Conservation (phyloP, 805 yeast genomes). For the Yarrowia yakushimensis region DNA sequence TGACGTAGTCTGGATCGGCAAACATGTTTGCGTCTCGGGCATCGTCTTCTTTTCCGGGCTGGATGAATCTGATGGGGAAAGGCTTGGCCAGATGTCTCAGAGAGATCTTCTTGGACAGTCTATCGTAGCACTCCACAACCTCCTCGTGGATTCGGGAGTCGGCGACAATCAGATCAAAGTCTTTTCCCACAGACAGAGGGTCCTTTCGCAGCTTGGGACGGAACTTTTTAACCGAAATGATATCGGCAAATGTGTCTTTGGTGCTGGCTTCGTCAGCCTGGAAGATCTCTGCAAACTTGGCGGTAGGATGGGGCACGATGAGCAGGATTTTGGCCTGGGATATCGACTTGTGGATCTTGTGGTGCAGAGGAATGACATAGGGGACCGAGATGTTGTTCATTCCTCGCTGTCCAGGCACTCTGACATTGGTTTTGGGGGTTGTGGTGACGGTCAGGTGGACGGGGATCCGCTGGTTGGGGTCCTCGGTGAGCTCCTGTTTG, state of each 20-base stretch:
- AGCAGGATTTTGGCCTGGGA: constrained; percentile 36
- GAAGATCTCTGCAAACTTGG: constrained; percentile 50
- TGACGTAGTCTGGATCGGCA: constrained; percentile 61
- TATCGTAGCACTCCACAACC: constrained; percentile 13
- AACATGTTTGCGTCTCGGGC: constrained; percentile 36
- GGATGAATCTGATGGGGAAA: constrained; percentile 12
- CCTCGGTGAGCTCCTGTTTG: constrained; percentile 18
- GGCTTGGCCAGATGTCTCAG: constrained; percentile 3
- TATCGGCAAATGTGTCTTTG: constrained; percentile 58
- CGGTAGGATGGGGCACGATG: constrained; percentile 71
- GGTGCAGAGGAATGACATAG: constrained; percentile 29
- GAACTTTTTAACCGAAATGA: constrained; percentile 57
- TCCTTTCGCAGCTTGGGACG: constrained; percentile 46
- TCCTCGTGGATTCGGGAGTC: constrained; percentile 63
- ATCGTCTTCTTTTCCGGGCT: constrained; percentile 30
- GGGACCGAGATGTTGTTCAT: constrained; percentile 27
- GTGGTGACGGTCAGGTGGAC: constrained; percentile 16
- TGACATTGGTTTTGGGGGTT: constrained; percentile 4
- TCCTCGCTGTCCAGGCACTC: constrained; percentile 18
- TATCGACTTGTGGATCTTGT: constrained; percentile 28
- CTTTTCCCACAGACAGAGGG: constrained; percentile 47
- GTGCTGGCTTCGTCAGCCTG: constrained; percentile 49
- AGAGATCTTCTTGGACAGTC: constrained; percentile 15
- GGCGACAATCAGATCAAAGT: constrained; percentile 56
- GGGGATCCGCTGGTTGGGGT: constrained; percentile 1